phyloP scores from a whole-genome alignment of 768 basidiomycete genomes.

The Rhodotorula taiwanensis region DNA sequence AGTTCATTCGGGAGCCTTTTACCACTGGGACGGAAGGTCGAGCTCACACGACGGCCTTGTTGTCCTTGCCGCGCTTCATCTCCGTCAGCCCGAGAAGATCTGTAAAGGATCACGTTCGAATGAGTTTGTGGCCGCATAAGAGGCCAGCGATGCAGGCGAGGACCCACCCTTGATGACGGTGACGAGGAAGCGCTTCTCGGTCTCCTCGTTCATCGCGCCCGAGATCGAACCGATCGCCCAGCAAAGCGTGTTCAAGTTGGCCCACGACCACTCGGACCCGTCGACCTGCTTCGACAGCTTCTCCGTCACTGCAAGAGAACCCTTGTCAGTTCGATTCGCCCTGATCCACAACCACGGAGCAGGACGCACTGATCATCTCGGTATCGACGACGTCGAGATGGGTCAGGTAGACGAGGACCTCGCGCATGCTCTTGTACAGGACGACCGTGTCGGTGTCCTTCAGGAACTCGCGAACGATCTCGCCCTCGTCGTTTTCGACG shows the following conservation, averaged over 20 bases:
- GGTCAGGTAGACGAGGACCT: conserved; percentile 92
- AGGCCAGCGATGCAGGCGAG: no score
- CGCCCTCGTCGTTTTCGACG: conserved; percentile 98
- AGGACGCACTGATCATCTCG: conserved; percentile 63
- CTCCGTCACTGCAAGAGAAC: conserved; percentile 60
- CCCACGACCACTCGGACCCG: conserved; percentile 95
- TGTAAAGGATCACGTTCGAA: no score
- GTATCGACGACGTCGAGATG: conserved; percentile 94
- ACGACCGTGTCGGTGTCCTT: conserved; percentile 97
- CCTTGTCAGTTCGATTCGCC: not conserved
- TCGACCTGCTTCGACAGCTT: conserved; percentile 86
- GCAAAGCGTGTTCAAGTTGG: conserved; percentile 95
- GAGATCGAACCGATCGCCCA: conserved; percentile 99
- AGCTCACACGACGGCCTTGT: conserved; percentile 84
- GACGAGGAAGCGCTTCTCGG: conserved; percentile 96
- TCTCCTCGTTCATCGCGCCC: conserved; percentile 99
- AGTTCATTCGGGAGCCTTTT: no score
- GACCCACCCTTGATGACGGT: conserved; percentile 74
- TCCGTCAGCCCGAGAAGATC: conserved; percentile 94
- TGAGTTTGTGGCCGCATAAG: not conserved
- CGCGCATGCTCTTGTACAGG: conserved; percentile 97
- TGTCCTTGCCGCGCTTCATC: conserved; percentile 98
- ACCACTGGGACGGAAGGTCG: not conserved
- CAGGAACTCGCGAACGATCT: conserved; percentile 90
- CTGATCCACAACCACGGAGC: not conserved